A percentile compares a stretch with the other conserved stretches of the same genome.
Evolutionary conservation across 176 grass and related monocot genomes (phyloP).

Genomic region (Typha latifolia): DNA sequence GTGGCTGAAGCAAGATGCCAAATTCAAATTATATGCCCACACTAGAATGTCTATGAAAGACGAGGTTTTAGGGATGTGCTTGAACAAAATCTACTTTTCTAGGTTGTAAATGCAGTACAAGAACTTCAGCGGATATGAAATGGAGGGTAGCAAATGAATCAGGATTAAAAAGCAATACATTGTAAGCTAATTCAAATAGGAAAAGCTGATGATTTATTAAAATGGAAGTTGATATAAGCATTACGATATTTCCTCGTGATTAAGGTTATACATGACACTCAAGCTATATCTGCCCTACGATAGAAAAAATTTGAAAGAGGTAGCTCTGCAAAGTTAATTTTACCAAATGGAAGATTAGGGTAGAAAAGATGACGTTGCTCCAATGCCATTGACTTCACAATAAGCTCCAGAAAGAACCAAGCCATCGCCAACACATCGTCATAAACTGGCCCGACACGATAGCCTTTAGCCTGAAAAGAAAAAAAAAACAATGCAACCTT

Average conservation of each 20-base stretch:
- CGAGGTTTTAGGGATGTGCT: no score
- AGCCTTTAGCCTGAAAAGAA: constrained; percentile 80
- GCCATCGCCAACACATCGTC: constrained; percentile 99
- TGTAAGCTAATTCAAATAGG: no score
- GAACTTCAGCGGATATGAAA: no score
- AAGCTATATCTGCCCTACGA: not conserved
- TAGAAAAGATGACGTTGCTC: constrained; percentile 89
- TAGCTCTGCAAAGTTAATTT: not conserved
- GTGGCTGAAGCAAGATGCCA: no score
- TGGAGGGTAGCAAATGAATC: no score
- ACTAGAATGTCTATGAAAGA: no score
- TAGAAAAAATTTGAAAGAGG: constrained; percentile 7
- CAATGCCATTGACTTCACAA: constrained; percentile 97
- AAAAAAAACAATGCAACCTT: constrained; percentile 15
- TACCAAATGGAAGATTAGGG: constrained; percentile 92
- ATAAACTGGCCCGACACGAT: constrained; percentile 99
- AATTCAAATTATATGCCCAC: no score
- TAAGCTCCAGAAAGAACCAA: constrained; percentile 99
- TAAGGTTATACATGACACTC: not conserved
- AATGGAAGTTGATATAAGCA: no score
- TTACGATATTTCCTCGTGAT: not conserved
- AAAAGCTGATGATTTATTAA: no score
- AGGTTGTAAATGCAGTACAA: no score
- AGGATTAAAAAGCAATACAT: no score
- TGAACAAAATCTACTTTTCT: no score